These are phyloP conservation scores for Ochromonas danica DNA, from an alignment of 108 stramenopile genomes.

Conservation along the genomic window DNA sequence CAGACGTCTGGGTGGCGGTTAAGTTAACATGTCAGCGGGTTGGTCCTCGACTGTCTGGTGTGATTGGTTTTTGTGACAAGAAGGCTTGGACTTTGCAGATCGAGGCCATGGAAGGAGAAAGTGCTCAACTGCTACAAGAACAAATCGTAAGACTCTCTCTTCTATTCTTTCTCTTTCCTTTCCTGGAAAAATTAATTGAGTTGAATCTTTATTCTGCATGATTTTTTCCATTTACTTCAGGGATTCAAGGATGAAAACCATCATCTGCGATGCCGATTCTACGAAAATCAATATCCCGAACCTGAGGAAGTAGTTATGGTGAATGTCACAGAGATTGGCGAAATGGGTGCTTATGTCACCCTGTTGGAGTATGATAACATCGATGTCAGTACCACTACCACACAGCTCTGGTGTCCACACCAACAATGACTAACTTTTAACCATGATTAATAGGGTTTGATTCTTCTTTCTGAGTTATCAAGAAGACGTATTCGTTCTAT, in stretches of 20 bases:
- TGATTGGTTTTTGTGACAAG: too few species aligned
- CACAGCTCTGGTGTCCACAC: slow-evolving; percentile 57
- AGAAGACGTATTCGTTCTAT: slow-evolving; percentile 97
- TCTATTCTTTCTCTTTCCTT: too few species aligned
- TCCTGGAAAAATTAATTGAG: background rate
- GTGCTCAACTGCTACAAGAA: too few species aligned
- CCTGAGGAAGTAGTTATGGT: slow-evolving; percentile 93
- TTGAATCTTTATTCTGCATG: background rate
- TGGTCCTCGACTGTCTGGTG: too few species aligned
- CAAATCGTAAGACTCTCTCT: too few species aligned
- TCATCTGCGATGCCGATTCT: slow-evolving; percentile 76
- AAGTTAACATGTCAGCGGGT: too few species aligned
- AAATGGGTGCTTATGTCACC: slow-evolving; percentile 99
- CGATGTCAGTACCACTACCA: background rate
- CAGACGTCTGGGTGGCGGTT: too few species aligned
- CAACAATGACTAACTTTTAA: slow-evolving; percentile 64
- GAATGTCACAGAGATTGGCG: slow-evolving; percentile 87
- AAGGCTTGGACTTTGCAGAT: too few species aligned
- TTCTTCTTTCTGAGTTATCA: slow-evolving; percentile 87
- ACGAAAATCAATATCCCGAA: slow-evolving; percentile 93
- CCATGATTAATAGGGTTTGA: slow-evolving; percentile 75
- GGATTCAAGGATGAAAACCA: background rate
- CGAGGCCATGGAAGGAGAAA: too few species aligned
- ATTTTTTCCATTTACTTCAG: background rate
- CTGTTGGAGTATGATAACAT: slow-evolving; percentile 75